Evolutionary conservation across 2,329 filamentous ascomycete genomes (phyloP).

Genomic region (Sclerotiophoma versabilis): DNA sequence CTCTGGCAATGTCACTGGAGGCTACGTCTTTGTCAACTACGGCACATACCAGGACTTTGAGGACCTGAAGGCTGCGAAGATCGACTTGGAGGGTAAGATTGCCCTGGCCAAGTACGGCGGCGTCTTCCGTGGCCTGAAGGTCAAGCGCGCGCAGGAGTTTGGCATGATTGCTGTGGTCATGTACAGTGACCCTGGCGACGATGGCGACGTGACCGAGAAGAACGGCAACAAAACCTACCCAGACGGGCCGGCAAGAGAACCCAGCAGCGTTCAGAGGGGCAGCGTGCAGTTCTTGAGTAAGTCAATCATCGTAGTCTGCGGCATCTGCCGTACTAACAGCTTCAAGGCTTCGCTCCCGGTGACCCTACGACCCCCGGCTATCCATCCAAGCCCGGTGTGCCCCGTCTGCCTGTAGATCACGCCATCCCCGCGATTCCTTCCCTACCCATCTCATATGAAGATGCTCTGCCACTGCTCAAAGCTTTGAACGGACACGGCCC

Average conservation of each 20-base stretch:
- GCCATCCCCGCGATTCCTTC: conserved; percentile 87
- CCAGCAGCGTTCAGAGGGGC: conserved; percentile 87
- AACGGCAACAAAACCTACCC: conserved; percentile 84
- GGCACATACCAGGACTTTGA: conserved; percentile 87
- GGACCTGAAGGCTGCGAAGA: conserved; percentile 76
- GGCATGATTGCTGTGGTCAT: conserved; percentile 87
- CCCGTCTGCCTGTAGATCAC: conserved; percentile 72
- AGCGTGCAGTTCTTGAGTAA: conserved; percentile 70
- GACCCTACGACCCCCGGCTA: conserved; percentile 95
- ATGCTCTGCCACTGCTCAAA: conserved; percentile 86
- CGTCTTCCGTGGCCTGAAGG: conserved; percentile 88
- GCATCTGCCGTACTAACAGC: conserved; percentile 18
- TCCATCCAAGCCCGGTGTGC: conserved; percentile 87
- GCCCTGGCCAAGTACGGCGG: conserved; percentile 84
- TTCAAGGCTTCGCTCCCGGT: conserved; percentile 64
- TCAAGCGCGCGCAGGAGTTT: conserved; percentile 89
- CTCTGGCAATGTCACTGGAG: conserved; percentile 86
- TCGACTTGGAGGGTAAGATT: conserved; percentile 83
- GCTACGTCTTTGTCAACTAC: conserved; percentile 90
- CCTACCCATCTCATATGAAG: conserved; percentile 85
- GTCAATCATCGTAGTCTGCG: conserved; percentile 7
- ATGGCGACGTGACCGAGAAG: conserved; percentile 79
- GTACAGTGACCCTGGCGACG: conserved; percentile 89
- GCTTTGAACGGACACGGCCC: conserved; percentile 90
- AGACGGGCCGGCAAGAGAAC: conserved; percentile 83